Evolutionary conservation across 2,329 filamentous ascomycete genomes (phyloP), one percentile per base, ranked within the genome.

Genomic region (Phyllosticta paracitricarpa): DNA sequence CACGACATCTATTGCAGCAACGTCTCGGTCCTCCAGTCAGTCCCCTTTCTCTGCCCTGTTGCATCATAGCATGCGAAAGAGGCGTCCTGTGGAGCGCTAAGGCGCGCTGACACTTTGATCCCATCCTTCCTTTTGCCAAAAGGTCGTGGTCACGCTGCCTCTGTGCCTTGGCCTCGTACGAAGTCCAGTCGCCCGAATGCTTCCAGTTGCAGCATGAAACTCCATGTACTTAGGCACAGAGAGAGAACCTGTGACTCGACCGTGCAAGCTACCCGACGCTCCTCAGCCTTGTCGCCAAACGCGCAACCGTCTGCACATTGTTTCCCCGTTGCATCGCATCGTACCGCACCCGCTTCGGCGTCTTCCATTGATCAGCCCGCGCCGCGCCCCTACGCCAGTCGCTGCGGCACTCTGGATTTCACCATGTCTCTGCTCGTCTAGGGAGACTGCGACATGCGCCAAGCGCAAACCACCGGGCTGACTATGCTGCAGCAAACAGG

Each of bases 121-220:
- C 40, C 40, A n/a, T 48, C 40, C 40, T 48, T 48, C 19, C 19
- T 22, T 22, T 22, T 22, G 19, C 19, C 19, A 22, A 22, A 22
- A 22, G 19, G 19, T 22, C 40, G 14, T n/a, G 14, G 40, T 48
- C 14, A 48, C 40, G 33, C 33, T 40, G 33, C 10, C 33, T 17
- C 33, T 28, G 25, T 30, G 56, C 40, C 24, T 35, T 54, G 51
- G 51, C 57, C 58, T 61, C 58, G 58, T 61, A 61, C 58, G 58
- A 61, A 48, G 54, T 60, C n/a, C 4, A n/a, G 2, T 48, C 19
- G 25, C 48, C 58, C 58, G 58, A 61, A n/a, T 54, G 52, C 51
- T 9, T 54, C 33, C 7, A 33, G 30, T 51, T 51, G 48, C 48
- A 51, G 28, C 28, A 30, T 30, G 28, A 30, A 30, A 30, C 28